Percentiles rank a stretch among this genome's conserved stretches.
These are phyloP conservation scores for Neohortaea acidophila DNA, from an alignment of 495 filamentous ascomycete genomes.

Conservation along the genomic window DNA sequence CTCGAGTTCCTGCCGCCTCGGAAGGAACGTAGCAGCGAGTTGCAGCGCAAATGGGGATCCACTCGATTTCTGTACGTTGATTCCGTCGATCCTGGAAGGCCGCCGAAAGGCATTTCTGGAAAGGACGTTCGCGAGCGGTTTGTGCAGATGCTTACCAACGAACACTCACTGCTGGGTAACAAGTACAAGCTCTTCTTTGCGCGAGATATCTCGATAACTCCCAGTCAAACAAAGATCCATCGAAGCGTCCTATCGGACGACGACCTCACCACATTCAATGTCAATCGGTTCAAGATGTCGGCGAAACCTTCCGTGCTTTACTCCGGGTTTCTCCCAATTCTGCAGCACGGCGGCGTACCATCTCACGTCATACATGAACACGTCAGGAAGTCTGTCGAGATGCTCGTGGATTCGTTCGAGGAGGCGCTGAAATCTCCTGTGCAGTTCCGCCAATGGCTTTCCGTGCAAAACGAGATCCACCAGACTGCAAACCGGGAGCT, in stretches of 20 bases:
- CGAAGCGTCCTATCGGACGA: too few species aligned
- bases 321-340: conserved; percentile 60
- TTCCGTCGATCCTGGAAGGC: too few species aligned
- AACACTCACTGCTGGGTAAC: too few species aligned
- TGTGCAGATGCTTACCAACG: too few species aligned
- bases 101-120: too few species aligned
- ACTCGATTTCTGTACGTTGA: conserved; percentile 7
- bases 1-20: conserved; percentile 4
- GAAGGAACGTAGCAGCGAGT: not conserved
- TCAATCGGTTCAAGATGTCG: conserved; percentile 43
- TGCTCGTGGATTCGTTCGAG: not conserved
- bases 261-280: too few species aligned
- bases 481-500: not conserved
- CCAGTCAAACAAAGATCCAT: too few species aligned
- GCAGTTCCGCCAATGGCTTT: conserved; percentile 4
- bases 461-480: not conserved
- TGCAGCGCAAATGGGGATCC: conserved; percentile 7
- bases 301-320: conserved; percentile 54
- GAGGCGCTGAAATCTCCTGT: conserved; percentile 9
- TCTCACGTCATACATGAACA: conserved; percentile 30
- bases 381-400: not conserved
- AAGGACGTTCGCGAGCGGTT: too few species aligned
- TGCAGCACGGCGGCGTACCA: conserved; percentile 49
- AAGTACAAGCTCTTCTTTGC: too few species aligned
- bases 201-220: too few species aligned